Evolutionary conservation across 1,284 basidiomycete genomes (phyloP), one percentile per base, ranked within the genome.

Genomic region (Pisolithus thermaeus): DNA sequence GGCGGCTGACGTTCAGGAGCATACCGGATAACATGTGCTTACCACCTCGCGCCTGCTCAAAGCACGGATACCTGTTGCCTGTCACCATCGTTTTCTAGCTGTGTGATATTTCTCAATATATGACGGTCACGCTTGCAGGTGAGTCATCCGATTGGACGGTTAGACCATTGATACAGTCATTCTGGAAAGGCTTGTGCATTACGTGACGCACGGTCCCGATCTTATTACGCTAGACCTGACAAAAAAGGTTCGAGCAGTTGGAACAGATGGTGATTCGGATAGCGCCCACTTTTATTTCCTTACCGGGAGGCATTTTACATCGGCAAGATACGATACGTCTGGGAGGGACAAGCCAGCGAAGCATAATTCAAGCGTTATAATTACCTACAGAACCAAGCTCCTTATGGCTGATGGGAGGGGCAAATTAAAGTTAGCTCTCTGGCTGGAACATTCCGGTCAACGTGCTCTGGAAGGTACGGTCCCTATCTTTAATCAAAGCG

Each of bases 391-490:
- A 43, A 61, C 46, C 49, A 49, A 52, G 58, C 43, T 42, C 30
- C 60, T 58, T 64, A 52, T 43, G 50, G 27, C 45, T 49, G 58
- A 50, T 45, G 59, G 47, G 45, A 47, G 50, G 32, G n/a, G 37
- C 7, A 50, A 36, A 47, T n/a, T 47, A 67, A 63, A 52, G 62
- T 67, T 64, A 66, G 47, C 61, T 67, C 64, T 52, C 41, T 52
- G 50, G 50, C 28, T 47, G 43, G 28, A 9, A 16, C 20, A 3
- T 25, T 44, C 39, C 44, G 6, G 50, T 50, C 50, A 44, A 52
- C 39, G 54, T 55, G 38, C 38, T 46, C 23, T 16, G 25, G 16
- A 43, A 52, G 40, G 52, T 48, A 32, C 39, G 43, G 43, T 59
- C 47, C 38, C 49, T 53, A 50, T 43, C 52, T 52, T 51, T 61